Base-by-base conservation (phyloP, 164 flowering plant genomes). In the Vitis labrusca region DNA sequence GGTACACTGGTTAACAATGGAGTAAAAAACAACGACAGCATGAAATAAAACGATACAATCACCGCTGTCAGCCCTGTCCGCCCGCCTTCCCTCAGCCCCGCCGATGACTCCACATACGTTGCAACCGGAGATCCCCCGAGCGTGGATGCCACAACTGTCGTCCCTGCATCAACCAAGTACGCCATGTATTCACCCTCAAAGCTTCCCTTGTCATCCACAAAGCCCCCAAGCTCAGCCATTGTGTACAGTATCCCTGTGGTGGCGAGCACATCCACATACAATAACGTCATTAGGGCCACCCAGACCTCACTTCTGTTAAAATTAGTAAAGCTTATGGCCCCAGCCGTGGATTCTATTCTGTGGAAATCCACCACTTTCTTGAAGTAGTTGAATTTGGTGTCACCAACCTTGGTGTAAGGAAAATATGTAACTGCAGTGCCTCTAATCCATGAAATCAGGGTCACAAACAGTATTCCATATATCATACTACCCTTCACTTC, bases 51-150 rank as follows among this genome's bases (percentile, higher is more conserved):
- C 10, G 85, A 92, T 0, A 90, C 72, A 5, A 80, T 59, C 48
- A 91, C 66, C 0, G 97, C 92, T 1, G 98, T 91, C 62, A 94
- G 59, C 47, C 98, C 98, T 0, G 96, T 94, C 44, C 88, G 78
- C 0, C 98, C 98, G 0, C 98, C 98, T 77, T 94, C 98, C 70
- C 82, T 73, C 49, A 94, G 82, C 63, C 98, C 97, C 0, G 91
- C 96, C 1, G 96, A 78, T 7, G 96, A 94, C 64, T 94, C 98
- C 0, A 91, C 72, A 48, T 70, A 94, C 1, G 93, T 85, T 0
- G 94, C 87, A 0, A 78, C 63, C 0, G 97, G 83, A 0, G 94
- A 78, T 2, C 86, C 85, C 3, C 98, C 97, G n/a, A 94, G 80
- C 1, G 79, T 77, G 7, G 97, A 83, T 15, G 87, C 96, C 54